Evolutionary conservation across 495 filamentous ascomycete species (phyloP), one percentile per base, ranked within the genome.

Genomic region (Neurospora tetrasperma): DNA sequence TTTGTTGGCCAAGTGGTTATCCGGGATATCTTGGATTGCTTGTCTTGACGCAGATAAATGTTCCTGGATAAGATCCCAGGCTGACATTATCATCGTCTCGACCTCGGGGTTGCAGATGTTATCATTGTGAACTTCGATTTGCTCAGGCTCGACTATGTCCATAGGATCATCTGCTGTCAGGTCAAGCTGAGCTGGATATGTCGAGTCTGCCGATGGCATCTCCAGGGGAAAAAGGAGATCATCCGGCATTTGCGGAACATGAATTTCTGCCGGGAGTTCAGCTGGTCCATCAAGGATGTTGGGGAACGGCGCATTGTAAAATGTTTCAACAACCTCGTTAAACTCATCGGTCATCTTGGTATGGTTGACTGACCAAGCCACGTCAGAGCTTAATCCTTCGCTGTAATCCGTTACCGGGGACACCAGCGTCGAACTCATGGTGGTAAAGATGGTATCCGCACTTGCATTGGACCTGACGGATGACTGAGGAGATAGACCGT

Each of bases 41-140:
- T 74, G 75, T 48, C 80, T 74, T 2, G 84, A 84, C 23, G 74
- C 76, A 10, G 79, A 70, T n/a, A 85, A 75, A 40, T 85, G 84
- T 71, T 82, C 79, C 59, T 80, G 79, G 20, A 86, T 74, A 9
- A 80, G 75, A 48, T 82, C 83, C 83, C 81, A 84, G 1, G 79
- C 80, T 16, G 82, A 79, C 18, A 76, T 76, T 35, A 84, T 78
- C 27, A 86, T 73, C n/a, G 79, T 72, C 72, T 78, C 84, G 10
- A 81, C 75, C 43, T 85, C 83, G 18, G 79, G 80, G 48, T 74
- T 77, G 46, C 75, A 78, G 0, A 62, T 35, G 35, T 76, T 74
- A 3, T 75, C 38, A 46, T 78, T 70, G n/a, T 75, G 73, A 4
- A 74, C 27, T 42, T 75, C 70, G 2, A 35, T 35, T 66, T 66